Evolutionary conservation across 1,139 yeast genomes (phyloP).

Genomic region (Saccharomyces hybrid): DNA sequence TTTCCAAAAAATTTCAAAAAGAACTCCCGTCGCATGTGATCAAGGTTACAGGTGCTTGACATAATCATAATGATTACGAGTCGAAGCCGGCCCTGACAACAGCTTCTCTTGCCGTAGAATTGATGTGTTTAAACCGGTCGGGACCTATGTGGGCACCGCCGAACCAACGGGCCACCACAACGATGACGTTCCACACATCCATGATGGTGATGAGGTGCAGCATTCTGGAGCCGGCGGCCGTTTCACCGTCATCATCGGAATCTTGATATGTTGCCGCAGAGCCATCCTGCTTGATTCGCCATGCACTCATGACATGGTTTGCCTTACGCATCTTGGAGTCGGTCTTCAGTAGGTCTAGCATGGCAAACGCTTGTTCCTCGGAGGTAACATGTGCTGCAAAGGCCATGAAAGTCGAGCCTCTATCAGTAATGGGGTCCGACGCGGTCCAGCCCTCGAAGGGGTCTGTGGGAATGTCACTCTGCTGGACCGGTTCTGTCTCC

Average conservation of each 20-base stretch:
- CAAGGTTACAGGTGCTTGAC: not conserved
- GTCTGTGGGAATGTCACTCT: constrained; percentile 28
- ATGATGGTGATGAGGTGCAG: constrained; percentile 70
- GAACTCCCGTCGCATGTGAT: constrained; percentile 1
- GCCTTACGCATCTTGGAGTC: constrained; percentile 67
- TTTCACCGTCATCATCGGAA: constrained; percentile 95
- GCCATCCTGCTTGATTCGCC: constrained; percentile 55
- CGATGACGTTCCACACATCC: constrained; percentile 83
- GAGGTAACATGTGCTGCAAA: constrained; percentile 56
- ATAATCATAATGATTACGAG: not conserved
- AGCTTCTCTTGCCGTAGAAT: constrained; percentile 81
- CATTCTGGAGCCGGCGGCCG: constrained; percentile 91
- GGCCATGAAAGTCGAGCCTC: constrained; percentile 82
- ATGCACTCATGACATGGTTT: constrained; percentile 77
- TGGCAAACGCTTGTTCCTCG: constrained; percentile 55
- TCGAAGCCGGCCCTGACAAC: constrained; percentile 55
- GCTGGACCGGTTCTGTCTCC: constrained; percentile 6
- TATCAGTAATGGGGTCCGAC: constrained; percentile 71
- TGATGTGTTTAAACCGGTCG: constrained; percentile 89
- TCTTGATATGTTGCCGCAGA: constrained; percentile 48
- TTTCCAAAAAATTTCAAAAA: constrained; percentile 11
- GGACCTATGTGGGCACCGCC: constrained; percentile 93
- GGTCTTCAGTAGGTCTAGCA: constrained; percentile 45
- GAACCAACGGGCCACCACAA: constrained; percentile 81
- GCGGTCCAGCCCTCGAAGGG: constrained; percentile 63